Evolutionary conservation across 495 filamentous ascomycete species (phyloP).

Genomic region (Aspergillus egyptiacus): DNA sequence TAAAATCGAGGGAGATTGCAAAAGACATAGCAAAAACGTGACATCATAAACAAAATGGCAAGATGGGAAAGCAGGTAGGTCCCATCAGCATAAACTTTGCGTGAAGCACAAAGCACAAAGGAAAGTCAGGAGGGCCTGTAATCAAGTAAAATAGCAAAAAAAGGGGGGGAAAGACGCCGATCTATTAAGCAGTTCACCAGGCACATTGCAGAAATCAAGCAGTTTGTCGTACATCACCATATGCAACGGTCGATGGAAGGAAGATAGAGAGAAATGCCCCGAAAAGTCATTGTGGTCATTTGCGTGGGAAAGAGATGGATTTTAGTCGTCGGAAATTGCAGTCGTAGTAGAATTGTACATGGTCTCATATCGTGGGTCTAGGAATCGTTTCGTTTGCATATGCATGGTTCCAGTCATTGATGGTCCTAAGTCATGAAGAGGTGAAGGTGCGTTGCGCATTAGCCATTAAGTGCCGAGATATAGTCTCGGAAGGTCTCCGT

Average conservation of each 20-base stretch:
- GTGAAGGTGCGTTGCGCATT: constrained; percentile 14
- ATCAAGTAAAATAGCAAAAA: not conserved
- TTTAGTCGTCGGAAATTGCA: constrained; percentile 5
- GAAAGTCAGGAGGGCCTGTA: constrained; percentile 22
- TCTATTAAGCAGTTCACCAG: constrained; percentile 12
- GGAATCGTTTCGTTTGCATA: constrained; percentile 15
- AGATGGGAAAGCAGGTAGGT: not conserved
- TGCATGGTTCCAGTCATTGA: constrained; percentile 21
- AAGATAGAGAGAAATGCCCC: constrained; percentile 3
- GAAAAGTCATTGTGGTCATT: not conserved
- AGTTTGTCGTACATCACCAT: constrained; percentile 16
- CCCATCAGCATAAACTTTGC: constrained; percentile 1
- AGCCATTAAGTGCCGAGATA: constrained; percentile 15
- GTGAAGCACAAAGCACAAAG: constrained; percentile 5
- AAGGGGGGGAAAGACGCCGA: constrained; percentile 12
- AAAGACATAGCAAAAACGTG: constrained; percentile 9
- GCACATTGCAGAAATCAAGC: constrained; percentile 9
- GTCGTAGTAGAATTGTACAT: constrained; percentile 19
- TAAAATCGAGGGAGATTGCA: not conserved
- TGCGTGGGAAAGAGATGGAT: not conserved
- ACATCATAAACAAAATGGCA: constrained; percentile 6
- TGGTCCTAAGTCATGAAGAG: constrained; percentile 17
- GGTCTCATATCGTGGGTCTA: constrained; percentile 16
- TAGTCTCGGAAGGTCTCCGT: constrained; percentile 16
- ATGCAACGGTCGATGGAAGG: not conserved